Evolutionary conservation across 1,284 basidiomycete genomes (phyloP).

Genomic region (Ustilago sp.): DNA sequence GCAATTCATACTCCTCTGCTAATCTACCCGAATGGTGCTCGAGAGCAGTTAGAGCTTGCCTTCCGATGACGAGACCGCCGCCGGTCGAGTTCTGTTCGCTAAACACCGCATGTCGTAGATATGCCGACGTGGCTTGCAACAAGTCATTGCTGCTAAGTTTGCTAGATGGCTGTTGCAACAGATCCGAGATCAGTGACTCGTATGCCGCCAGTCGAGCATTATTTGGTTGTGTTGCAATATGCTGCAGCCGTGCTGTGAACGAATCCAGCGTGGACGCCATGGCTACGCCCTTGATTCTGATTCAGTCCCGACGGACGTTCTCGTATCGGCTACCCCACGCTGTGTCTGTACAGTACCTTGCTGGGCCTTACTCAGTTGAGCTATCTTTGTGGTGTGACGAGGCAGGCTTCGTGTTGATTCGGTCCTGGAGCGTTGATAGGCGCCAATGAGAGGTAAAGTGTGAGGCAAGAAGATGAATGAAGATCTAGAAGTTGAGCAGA

Average conservation of each 20-base stretch:
- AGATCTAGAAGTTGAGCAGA: not conserved
- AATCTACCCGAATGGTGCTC: conserved; percentile 72
- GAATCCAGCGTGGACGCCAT: conserved; percentile 25
- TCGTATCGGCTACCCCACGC: not conserved
- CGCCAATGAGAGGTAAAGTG: not conserved
- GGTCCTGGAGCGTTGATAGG: not conserved
- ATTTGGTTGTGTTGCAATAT: conserved; percentile 42
- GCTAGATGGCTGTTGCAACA: conserved; percentile 28
- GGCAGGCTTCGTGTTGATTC: not conserved
- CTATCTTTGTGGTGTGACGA: not conserved
- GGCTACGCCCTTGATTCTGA: not conserved
- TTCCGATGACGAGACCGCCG: conserved; percentile 83
- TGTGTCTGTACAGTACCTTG: not conserved
- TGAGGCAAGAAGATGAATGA: not conserved
- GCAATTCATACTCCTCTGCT: conserved; percentile 75
- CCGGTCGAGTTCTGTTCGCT: conserved; percentile 74
- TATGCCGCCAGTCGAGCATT: conserved; percentile 28
- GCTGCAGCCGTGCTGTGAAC: conserved; percentile 33
- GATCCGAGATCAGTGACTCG: conserved; percentile 26
- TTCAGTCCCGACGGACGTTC: not conserved
- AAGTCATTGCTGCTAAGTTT: conserved; percentile 29
- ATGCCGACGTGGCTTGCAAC: conserved; percentile 60
- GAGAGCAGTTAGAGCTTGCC: conserved; percentile 84
- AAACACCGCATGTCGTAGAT: conserved; percentile 82
- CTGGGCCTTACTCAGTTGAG: not conserved